These are phyloP conservation scores for Rubroboletus pulcherrimus DNA, from an alignment of 768 basidiomycete genomes.

Conservation along the genomic window DNA sequence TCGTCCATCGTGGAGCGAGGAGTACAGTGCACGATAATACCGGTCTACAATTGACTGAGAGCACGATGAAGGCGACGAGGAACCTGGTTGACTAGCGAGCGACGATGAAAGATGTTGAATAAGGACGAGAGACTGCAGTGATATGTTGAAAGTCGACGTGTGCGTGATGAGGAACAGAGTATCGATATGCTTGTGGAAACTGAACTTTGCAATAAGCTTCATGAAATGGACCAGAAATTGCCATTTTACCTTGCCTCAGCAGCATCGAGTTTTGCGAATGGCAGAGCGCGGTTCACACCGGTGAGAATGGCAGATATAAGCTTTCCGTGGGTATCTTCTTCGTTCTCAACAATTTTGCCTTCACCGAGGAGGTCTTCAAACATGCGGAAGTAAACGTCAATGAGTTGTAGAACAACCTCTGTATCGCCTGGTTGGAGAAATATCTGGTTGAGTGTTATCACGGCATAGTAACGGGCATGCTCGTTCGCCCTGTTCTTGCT, in stretches of 20 bases:
- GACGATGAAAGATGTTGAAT: slow-evolving; percentile 78
- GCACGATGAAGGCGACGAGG: slow-evolving; percentile 37
- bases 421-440: slow-evolving; percentile 65
- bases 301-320: slow-evolving; percentile 88
- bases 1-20: slow-evolving; percentile 81
- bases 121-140: slow-evolving; percentile 85
- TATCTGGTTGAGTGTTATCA: slow-evolving; percentile 94
- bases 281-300: slow-evolving; percentile 92
- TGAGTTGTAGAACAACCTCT: slow-evolving; percentile 70
- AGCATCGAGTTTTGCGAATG: slow-evolving; percentile 81
- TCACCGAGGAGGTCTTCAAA: slow-evolving; percentile 86
- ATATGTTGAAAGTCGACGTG: slow-evolving; percentile 94
- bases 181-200: slow-evolving; percentile 83
- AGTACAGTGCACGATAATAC: slow-evolving; percentile 83
- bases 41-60: slow-evolving; percentile 55
- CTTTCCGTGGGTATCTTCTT: slow-evolving; percentile 73
- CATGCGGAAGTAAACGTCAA: slow-evolving; percentile 92
- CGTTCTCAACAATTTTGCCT: slow-evolving; percentile 28
- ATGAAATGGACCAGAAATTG: background rate
- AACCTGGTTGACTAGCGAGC: slow-evolving; percentile 39
- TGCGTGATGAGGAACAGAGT: slow-evolving; percentile 95
- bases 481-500: slow-evolving; percentile 44
- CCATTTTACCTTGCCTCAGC: slow-evolving; percentile 56
- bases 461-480: slow-evolving; percentile 87
- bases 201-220: slow-evolving; percentile 26